These are phyloP conservation scores for Metschnikowia colocasiae DNA, from an alignment of 805 yeast genomes.

Conservation along the genomic window DNA sequence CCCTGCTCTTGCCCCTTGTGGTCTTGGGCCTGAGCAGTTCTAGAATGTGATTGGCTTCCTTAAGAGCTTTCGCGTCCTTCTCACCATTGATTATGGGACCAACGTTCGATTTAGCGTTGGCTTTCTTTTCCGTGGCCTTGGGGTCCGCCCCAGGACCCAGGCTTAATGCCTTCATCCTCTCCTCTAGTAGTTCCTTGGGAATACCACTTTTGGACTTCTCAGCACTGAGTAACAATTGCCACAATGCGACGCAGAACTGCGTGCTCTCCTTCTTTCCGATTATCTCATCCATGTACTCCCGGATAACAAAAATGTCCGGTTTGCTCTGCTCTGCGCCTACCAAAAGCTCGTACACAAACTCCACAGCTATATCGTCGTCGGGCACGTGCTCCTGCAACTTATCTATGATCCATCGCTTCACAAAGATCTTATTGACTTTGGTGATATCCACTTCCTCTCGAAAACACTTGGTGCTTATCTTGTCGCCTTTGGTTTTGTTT, in stretches of 20 bases:
- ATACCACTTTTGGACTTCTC: constrained; percentile 45
- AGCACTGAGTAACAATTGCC: constrained; percentile 44
- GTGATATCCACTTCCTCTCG: constrained; percentile 29
- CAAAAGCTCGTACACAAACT: constrained; percentile 44
- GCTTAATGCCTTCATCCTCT: constrained; percentile 14
- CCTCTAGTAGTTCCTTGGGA: constrained; percentile 32
- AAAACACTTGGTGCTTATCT: background rate
- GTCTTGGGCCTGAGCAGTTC: constrained; percentile 7
- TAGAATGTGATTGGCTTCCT: constrained; percentile 8
- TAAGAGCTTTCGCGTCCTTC: constrained; percentile 10
- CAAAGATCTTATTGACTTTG: constrained; percentile 37
- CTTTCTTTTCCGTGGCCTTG: constrained; percentile 5
- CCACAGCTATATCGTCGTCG: constrained; percentile 50
- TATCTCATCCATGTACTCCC: constrained; percentile 44
- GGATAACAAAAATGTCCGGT: constrained; percentile 40
- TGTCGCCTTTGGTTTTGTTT: background rate
- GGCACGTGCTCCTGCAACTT: constrained; percentile 37
- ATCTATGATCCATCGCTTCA: constrained; percentile 39
- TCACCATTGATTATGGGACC: background rate
- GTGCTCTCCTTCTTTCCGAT: constrained; percentile 39
- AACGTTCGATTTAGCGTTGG: background rate
- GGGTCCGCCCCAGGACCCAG: constrained; percentile 5
- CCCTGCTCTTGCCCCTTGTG: background rate
- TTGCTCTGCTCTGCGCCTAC: constrained; percentile 23
- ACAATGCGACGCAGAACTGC: constrained; percentile 39